Evolutionary conservation across 2,329 filamentous ascomycete genomes (phyloP).

Genomic region (Trichoderma sp.): DNA sequence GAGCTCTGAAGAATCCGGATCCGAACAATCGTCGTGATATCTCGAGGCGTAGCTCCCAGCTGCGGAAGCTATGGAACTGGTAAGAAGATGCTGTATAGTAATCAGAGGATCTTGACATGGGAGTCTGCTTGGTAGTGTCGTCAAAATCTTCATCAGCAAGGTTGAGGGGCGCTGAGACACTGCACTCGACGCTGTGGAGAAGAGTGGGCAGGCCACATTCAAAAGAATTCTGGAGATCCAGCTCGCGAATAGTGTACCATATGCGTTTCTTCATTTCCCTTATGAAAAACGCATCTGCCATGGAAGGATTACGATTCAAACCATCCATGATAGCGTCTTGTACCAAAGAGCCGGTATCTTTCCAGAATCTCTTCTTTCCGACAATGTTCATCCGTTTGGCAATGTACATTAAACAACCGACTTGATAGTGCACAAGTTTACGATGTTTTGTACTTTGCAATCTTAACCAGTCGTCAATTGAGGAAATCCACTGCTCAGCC

Average conservation of each 20-base stretch:
- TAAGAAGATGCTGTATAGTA: conserved; percentile 3
- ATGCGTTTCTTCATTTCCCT: conserved; percentile 14
- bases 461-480: neutral
- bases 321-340: conserved; percentile 10
- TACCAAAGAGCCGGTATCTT: neutral
- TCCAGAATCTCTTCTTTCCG: conserved; percentile 10
- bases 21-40: conserved; percentile 10
- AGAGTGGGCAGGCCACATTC: conserved; percentile 13
- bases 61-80: conserved; percentile 5
- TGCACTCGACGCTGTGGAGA: neutral
- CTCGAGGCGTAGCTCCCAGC: conserved; percentile 7
- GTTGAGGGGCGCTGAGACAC: neutral
- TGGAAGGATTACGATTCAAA: neutral
- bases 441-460: conserved; percentile 14
- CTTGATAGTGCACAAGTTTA: conserved; percentile 11
- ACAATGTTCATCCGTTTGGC: conserved; percentile 9
- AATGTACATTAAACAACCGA: neutral
- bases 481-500: conserved; percentile 2
- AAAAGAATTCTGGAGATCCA: conserved; percentile 7
- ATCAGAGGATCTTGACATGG: neutral
- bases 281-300: neutral
- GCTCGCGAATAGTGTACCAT: conserved; percentile 3
- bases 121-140: neutral
- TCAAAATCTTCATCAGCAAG: conserved; percentile 9
- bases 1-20: neutral